Evolutionary conservation across 805 yeast genomes (phyloP).

Genomic region (Cyberlindnera misumaiensis): DNA sequence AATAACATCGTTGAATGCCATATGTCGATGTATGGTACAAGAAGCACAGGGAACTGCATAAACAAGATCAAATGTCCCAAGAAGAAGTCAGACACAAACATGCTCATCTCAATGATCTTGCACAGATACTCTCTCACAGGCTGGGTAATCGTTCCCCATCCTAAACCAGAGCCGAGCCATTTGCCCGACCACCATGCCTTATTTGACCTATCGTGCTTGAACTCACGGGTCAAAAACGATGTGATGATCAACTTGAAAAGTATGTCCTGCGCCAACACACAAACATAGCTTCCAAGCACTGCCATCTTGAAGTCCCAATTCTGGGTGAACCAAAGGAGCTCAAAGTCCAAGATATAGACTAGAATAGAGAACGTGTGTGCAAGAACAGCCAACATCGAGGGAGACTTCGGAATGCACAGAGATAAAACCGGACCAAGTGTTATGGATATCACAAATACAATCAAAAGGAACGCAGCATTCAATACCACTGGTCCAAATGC

Average conservation of each 20-base stretch:
- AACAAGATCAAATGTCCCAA: constrained; percentile 48
- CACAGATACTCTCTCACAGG: constrained; percentile 53
- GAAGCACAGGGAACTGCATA: constrained; percentile 44
- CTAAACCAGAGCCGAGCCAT: constrained; percentile 52
- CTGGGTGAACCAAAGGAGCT: constrained; percentile 49
- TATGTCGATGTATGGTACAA: constrained; percentile 49
- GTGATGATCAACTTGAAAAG: constrained; percentile 40
- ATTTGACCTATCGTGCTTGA: constrained; percentile 45
- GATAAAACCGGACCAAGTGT: constrained; percentile 42
- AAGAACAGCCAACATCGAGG: constrained; percentile 42
- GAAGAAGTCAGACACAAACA: constrained; percentile 47
- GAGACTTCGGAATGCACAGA: constrained; percentile 32
- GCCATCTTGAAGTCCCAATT: constrained; percentile 48
- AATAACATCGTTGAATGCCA: constrained; percentile 55
- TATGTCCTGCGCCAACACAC: constrained; percentile 41
- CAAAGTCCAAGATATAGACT: constrained; percentile 42
- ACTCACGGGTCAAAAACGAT: constrained; percentile 47
- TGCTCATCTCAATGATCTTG: constrained; percentile 49
- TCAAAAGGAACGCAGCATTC: constrained; percentile 34
- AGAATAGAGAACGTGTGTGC: constrained; percentile 44
- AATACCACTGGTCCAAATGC: constrained; percentile 41
- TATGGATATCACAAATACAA: constrained; percentile 35
- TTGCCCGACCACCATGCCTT: constrained; percentile 69
- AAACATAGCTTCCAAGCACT: constrained; percentile 46
- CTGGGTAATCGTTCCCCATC: constrained; percentile 47